Conservation (phyloP, 306 rosid species). For the Glycine latifolia region DNA sequence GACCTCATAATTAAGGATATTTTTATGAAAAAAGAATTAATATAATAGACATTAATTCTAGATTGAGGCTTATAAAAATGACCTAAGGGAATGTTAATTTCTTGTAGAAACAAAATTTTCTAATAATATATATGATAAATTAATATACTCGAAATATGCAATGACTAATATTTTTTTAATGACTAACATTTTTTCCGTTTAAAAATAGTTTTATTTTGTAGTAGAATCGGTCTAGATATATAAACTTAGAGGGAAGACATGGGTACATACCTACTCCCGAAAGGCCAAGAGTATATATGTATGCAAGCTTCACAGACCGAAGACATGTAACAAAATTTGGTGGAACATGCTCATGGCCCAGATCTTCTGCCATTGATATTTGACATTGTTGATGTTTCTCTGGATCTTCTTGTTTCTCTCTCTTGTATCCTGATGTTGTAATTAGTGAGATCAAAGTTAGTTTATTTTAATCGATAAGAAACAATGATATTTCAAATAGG, state of each 20-base stretch:
- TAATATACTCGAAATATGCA: background rate
- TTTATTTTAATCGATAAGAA: background rate
- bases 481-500: background rate
- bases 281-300: constrained; percentile 2
- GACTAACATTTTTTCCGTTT: no score
- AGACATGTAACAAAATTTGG: background rate
- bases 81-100: no score
- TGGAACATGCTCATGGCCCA: background rate
- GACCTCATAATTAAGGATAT: no score
- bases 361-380: background rate
- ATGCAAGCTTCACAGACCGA: background rate
- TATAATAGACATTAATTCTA: no score
- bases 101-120: no score
- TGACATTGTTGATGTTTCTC: background rate
- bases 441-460: background rate
- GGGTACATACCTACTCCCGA: background rate
- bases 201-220: no score
- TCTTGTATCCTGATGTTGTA: background rate
- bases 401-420: background rate
- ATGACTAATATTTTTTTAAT: background rate
- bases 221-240: background rate
- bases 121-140: background rate
- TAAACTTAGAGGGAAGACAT: background rate
- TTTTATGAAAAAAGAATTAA: no score
- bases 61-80: no score